phyloP scores from a whole-genome alignment of 163 green algal species.

The Scenedesmus sp. region DNA sequence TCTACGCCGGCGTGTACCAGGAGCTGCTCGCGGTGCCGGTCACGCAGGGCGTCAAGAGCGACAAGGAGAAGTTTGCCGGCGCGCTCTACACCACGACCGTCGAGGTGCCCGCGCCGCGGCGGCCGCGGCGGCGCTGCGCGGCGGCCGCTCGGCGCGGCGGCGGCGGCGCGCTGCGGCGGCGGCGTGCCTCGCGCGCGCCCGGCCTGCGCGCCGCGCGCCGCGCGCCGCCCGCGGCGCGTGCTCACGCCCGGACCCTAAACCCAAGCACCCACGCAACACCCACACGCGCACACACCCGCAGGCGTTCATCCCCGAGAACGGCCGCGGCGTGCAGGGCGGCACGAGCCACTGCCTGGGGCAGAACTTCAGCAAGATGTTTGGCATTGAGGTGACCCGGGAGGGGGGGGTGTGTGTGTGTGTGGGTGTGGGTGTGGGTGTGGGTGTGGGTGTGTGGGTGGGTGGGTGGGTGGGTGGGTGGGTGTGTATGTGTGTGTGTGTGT shows the following conservation, averaged over 20 bases:
- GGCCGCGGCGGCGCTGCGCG: not conserved
- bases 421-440: too few relatives aligned
- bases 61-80: constrained; percentile 99
- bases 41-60: constrained; percentile 90
- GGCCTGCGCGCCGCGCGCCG: too few relatives aligned
- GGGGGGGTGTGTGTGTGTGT: not conserved
- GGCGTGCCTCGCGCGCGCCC: too few relatives aligned
- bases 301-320: constrained; percentile 93
- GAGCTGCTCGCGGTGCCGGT: constrained; percentile 97
- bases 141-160: too few relatives aligned
- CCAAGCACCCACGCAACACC: too few relatives aligned
- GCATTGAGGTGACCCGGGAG: constrained; percentile 72
- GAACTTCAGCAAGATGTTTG: constrained; percentile 99
- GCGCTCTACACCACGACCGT: constrained; percentile 96
- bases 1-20: constrained; percentile 94
- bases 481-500: too few relatives aligned
- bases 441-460: too few relatives aligned
- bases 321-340: constrained; percentile 92
- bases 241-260: too few relatives aligned
- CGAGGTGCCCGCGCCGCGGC: constrained; percentile 60
- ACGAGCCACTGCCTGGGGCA: constrained; percentile 98
- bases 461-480: too few relatives aligned
- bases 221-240: too few relatives aligned
- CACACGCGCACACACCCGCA: too few relatives aligned
- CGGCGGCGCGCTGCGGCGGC: not conserved